Evolutionary conservation across 352 stramenopile genomes (phyloP).

Genomic region (Pythium apleroticum): DNA sequence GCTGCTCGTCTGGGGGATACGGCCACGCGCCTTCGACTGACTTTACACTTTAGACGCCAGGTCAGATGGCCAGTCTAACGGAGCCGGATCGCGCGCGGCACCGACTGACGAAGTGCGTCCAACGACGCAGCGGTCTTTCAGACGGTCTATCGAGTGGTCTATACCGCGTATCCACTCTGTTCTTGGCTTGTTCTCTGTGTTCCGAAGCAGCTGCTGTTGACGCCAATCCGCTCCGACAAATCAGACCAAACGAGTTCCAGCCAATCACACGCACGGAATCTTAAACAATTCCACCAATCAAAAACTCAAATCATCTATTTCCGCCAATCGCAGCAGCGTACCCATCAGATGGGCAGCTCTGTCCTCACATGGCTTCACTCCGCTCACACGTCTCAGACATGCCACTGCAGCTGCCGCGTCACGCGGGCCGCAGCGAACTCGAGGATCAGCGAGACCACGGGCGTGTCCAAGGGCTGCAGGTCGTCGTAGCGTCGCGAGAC

Average conservation of each 20-base stretch:
- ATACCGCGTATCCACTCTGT: background rate
- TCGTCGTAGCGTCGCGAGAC: background rate
- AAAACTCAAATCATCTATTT: background rate
- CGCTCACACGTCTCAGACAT: background rate
- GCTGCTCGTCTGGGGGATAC: too few relatives aligned
- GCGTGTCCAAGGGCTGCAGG: slow-evolving; percentile 7
- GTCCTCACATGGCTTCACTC: background rate
- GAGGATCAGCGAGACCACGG: slow-evolving; percentile 11
- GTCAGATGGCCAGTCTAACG: background rate
- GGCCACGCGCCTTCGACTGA: background rate
- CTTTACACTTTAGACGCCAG: background rate
- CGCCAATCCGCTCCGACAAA: background rate
- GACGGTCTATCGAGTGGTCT: background rate
- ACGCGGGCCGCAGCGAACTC: slow-evolving; percentile 15
- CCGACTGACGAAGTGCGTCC: background rate
- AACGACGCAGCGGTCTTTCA: background rate
- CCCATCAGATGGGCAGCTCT: background rate
- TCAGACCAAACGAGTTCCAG: background rate
- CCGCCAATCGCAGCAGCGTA: background rate
- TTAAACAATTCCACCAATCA: background rate
- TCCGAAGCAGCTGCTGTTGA: background rate
- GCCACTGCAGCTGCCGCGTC: slow-evolving; percentile 6
- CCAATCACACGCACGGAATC: background rate
- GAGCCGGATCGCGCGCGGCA: background rate
- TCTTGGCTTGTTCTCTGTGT: slow-evolving; percentile 3